A percentile compares a stretch with the other conserved stretches of the same genome.
These are phyloP conservation scores for Aspergillus ellipticus DNA, from an alignment of 495 filamentous ascomycete species.

Conservation along the genomic window DNA sequence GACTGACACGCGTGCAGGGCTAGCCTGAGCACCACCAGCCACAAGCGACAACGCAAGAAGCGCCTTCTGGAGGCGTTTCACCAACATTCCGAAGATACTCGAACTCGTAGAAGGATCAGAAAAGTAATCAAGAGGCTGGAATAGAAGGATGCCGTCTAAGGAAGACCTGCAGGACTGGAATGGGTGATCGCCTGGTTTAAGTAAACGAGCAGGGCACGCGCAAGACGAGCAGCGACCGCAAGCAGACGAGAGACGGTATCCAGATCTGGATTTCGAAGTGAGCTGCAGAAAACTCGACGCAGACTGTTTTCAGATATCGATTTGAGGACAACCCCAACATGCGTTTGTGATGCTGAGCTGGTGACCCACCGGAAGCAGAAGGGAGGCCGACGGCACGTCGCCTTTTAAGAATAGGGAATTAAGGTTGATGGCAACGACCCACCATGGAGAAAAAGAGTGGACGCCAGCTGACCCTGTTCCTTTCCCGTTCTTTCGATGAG, in stretches of 20 bases:
- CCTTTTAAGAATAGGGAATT: neutral
- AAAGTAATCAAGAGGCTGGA: slow-evolving; percentile 23
- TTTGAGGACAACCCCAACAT: neutral
- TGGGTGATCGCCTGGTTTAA: slow-evolving; percentile 39
- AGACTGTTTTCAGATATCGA: slow-evolving; percentile 15
- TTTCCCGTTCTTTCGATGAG: neutral
- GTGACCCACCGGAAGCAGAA: slow-evolving; percentile 5
- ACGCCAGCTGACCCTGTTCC: neutral
- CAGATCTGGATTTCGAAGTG: neutral
- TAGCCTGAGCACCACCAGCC: slow-evolving; percentile 29
- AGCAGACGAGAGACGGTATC: slow-evolving; percentile 2
- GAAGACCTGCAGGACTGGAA: slow-evolving; percentile 25
- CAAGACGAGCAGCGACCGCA: slow-evolving; percentile 5
- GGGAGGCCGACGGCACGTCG: neutral
- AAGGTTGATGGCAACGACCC: neutral
- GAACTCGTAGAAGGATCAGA: neutral
- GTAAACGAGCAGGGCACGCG: slow-evolving; percentile 19
- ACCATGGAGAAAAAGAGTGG: neutral
- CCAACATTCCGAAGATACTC: slow-evolving; percentile 32
- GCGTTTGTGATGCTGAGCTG: neutral
- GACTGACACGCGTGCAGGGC: slow-evolving; percentile 29
- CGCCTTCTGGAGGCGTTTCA: slow-evolving; percentile 31
- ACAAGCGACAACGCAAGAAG: slow-evolving; percentile 35
- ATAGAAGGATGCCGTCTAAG: slow-evolving; percentile 23
- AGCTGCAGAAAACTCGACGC: neutral